These are phyloP conservation scores for Ophiostoma himal-ulmi DNA, from an alignment of 2,329 filamentous ascomycete species.

Conservation along the genomic window DNA sequence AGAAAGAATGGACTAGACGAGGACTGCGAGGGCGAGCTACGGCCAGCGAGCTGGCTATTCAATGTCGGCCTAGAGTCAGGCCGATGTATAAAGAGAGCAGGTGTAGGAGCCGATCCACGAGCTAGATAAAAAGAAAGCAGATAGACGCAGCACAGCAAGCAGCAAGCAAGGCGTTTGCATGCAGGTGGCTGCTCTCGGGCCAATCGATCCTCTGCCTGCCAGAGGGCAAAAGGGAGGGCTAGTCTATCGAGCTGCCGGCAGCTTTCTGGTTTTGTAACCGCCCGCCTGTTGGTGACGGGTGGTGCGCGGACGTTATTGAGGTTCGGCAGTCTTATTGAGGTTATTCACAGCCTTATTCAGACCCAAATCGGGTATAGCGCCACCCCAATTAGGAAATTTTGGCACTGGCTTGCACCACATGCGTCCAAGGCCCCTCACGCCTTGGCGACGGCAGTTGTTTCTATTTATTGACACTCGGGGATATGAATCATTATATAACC, in stretches of 20 bases:
- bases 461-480: background rate
- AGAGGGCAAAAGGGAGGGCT: background rate
- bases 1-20: background rate
- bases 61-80: background rate
- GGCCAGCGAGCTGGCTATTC: background rate
- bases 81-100: background rate
- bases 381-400: conserved; percentile 22
- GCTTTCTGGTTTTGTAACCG: background rate
- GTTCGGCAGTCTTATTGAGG: conserved; percentile 17
- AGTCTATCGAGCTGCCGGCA: background rate
- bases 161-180: background rate
- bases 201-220: background rate
- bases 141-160: background rate
- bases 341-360: conserved; percentile 35
- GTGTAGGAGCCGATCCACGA: background rate
- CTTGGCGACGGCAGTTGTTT: background rate
- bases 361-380: conserved; percentile 30
- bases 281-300: background rate
- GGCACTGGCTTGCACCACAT: background rate
- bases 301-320: background rate
- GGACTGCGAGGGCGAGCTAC: no score
- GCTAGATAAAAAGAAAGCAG: background rate
- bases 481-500: background rate
- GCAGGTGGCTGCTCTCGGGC: background rate
- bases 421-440: background rate